Conservation (phyloP, 2,329 filamentous ascomycete genomes). For the Talaromyces sp. region DNA sequence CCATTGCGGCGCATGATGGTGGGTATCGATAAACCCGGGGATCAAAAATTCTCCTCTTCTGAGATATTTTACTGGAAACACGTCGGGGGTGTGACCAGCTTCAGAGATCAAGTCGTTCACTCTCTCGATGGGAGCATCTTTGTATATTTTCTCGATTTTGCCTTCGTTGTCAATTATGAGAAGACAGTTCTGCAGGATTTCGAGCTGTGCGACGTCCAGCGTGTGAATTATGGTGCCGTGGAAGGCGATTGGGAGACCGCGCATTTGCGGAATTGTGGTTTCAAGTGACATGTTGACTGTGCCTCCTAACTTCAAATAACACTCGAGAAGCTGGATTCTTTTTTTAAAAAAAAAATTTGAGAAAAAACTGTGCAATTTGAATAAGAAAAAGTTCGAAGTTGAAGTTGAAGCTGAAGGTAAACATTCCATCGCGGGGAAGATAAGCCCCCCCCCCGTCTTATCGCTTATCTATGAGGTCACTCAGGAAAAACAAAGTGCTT, state of each 20-base stretch:
- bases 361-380: too few relatives aligned
- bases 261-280: conserved; percentile 8
- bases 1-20: conserved; percentile 64
- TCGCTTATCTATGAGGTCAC: conserved; percentile 5
- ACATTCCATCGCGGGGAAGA: not conserved
- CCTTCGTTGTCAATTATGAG: conserved; percentile 31
- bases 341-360: too few relatives aligned
- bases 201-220: conserved; percentile 22
- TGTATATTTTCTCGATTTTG: conserved; percentile 29
- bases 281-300: not conserved
- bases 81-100: conserved; percentile 26
- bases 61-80: conserved; percentile 29
- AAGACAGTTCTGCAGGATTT: conserved; percentile 32
- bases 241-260: conserved; percentile 30
- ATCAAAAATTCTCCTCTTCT: conserved; percentile 29
- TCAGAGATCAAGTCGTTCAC: conserved; percentile 27
- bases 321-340: not conserved
- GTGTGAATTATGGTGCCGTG: conserved; percentile 37
- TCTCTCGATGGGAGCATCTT: conserved; percentile 20
- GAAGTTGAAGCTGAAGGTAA: not conserved
- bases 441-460: not conserved
- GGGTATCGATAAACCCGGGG: conserved; percentile 56
- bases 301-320: not conserved
- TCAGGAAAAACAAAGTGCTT: too few relatives aligned
- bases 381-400: not conserved